These are phyloP conservation scores for Thielaviopsis populi DNA, from an alignment of 2,329 filamentous ascomycete genomes.

Conservation along the genomic window DNA sequence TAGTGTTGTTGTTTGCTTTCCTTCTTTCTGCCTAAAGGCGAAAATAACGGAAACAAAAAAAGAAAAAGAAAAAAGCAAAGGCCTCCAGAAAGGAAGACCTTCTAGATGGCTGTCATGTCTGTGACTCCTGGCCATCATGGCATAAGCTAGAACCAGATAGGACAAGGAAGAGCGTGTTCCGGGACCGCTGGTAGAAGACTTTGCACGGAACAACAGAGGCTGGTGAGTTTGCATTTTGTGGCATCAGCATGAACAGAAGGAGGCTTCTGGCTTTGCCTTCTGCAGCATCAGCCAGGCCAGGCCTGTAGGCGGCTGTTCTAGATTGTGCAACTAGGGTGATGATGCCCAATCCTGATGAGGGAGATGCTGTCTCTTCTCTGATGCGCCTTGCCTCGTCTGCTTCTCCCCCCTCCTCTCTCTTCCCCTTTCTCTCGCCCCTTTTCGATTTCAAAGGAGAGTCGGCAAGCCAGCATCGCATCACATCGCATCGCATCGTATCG, in stretches of 20 bases:
- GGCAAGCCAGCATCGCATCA: background rate
- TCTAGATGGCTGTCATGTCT: constrained; percentile 1
- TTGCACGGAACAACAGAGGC: no score
- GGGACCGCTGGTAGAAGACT: background rate
- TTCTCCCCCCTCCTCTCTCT: background rate
- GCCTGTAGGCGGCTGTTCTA: background rate
- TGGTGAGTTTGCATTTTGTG: background rate
- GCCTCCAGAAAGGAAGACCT: background rate
- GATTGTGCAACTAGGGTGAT: background rate
- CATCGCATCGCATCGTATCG: no score
- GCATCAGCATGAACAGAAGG: no score
- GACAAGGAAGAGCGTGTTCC: background rate
- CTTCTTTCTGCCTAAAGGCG: background rate
- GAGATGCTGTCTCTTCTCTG: background rate
- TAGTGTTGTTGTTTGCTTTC: background rate
- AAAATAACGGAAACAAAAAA: background rate
- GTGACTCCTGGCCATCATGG: background rate
- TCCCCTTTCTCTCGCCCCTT: background rate
- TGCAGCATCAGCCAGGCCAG: background rate
- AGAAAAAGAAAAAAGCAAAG: background rate
- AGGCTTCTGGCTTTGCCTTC: background rate
- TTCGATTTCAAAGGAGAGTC: background rate
- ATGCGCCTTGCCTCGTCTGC: background rate
- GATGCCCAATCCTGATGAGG: background rate
- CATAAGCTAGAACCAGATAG: background rate